A percentile compares a stretch with the other conserved stretches of the same genome.
These are phyloP conservation scores for Cotoneaster glaucophyllus DNA, from an alignment of 306 rosid genomes.

Conservation along the genomic window DNA sequence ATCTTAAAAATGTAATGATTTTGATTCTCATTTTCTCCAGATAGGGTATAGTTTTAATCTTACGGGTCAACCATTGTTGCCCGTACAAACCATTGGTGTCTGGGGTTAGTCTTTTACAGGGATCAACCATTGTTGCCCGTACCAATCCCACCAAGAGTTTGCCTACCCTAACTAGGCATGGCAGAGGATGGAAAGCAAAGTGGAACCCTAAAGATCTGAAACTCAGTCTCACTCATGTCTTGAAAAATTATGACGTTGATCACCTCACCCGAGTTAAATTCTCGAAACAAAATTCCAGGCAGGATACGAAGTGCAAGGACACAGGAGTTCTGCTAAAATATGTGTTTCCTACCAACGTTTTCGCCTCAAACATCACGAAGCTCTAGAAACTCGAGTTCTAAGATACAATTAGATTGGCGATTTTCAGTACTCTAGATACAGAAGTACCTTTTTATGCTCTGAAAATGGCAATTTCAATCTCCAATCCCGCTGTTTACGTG, in stretches of 20 bases:
- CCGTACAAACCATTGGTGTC: no score
- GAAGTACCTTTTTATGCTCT: slow-evolving; percentile 56
- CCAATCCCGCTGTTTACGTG: slow-evolving; percentile 80
- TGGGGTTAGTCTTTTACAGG: no score
- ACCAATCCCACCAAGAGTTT: not conserved
- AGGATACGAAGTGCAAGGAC: not conserved
- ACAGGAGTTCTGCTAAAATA: not conserved
- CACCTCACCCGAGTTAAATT: not conserved
- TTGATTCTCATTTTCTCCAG: no score
- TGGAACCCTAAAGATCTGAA: not conserved
- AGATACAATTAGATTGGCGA: not conserved
- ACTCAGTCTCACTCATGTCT: not conserved
- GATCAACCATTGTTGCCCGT: no score
- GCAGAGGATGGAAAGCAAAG: not conserved
- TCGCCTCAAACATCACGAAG: not conserved
- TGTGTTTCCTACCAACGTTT: not conserved
- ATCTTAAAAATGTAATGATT: no score
- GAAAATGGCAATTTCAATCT: slow-evolving; percentile 69
- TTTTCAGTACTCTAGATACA: slow-evolving; percentile 49
- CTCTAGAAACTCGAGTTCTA: slow-evolving; percentile 13
- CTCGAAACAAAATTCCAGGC: not conserved
- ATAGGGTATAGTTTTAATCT: no score
- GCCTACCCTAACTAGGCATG: not conserved
- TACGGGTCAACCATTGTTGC: no score
- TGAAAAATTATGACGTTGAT: not conserved